Conservation (phyloP, 768 basidiomycete genomes). For the Albatrellus ellisii region DNA sequence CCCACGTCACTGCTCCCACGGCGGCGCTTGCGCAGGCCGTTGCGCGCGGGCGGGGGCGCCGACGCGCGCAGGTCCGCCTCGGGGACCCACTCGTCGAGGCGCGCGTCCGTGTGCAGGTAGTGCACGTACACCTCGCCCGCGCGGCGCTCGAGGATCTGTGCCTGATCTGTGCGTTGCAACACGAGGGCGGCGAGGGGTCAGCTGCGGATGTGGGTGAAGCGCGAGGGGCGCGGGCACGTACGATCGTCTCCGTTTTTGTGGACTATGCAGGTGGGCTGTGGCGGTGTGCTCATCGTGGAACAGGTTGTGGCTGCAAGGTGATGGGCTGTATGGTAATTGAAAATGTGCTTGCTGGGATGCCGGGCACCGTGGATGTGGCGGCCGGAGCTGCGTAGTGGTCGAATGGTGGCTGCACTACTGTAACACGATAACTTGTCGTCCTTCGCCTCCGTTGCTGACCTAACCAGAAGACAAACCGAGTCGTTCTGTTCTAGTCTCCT, state of each 20-base stretch:
- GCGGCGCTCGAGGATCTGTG: slow-evolving; percentile 39
- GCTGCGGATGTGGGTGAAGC: slow-evolving; percentile 6
- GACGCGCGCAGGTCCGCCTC: slow-evolving; percentile 24
- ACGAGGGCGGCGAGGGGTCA: slow-evolving; percentile 3
- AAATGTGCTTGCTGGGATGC: no score
- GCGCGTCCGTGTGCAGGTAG: slow-evolving; percentile 56
- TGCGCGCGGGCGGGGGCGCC: slow-evolving; percentile 15
- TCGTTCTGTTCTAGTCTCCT: no score
- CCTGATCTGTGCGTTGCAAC: slow-evolving; percentile 33
- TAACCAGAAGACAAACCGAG: no score
- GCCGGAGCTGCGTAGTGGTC: no score
- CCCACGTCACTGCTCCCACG: slow-evolving; percentile 6
- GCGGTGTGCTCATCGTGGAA: slow-evolving; percentile 1
- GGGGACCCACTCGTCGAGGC: slow-evolving; percentile 64
- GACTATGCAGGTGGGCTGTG: slow-evolving; percentile 13
- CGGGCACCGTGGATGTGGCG: no score
- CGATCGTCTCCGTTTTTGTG: slow-evolving; percentile 23
- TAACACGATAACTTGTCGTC: no score
- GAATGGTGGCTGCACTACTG: no score
- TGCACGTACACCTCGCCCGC: slow-evolving; percentile 53
- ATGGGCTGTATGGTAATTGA: not conserved
- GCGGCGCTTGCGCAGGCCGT: slow-evolving; percentile 17
- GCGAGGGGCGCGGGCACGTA: slow-evolving; percentile 16
- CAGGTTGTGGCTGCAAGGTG: not conserved
- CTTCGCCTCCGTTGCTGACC: no score